Percentiles rank a stretch among this genome's conserved stretches.
These are phyloP conservation scores for Piper betle DNA, from an alignment of 164 flowering plant genomes.

Conservation along the genomic window DNA sequence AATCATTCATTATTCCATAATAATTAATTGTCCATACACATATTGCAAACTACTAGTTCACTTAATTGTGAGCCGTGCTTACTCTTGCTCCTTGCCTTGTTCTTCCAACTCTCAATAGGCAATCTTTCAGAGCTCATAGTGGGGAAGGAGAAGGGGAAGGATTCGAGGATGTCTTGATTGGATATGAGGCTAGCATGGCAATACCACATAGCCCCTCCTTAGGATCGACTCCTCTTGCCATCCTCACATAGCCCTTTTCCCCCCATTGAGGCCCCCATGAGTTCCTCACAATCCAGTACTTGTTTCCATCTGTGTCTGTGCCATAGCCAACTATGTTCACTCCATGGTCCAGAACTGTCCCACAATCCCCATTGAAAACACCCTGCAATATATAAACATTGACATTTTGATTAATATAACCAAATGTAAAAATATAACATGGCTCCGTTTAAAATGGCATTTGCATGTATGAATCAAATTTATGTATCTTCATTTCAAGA, in stretches of 20 bases:
- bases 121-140: no score
- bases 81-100: no score
- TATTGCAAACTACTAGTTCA: no score
- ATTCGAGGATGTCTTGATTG: constrained; percentile 39
- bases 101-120: no score
- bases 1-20: no score
- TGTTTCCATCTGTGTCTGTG: constrained; percentile 55
- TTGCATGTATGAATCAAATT: neutral
- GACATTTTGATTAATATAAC: no score
- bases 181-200: constrained; percentile 83
- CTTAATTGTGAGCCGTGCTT: no score
- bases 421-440: neutral
- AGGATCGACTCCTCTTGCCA: constrained; percentile 39
- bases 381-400: constrained; percentile 33
- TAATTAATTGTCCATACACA: no score
- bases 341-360: constrained; percentile 66
- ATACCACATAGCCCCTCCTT: constrained; percentile 70
- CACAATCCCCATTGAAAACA: constrained; percentile 55
- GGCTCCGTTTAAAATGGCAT: neutral
- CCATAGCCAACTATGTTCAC: constrained; percentile 85
- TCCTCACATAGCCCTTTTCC: constrained; percentile 75
- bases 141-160: constrained; percentile 10
- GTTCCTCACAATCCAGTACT: constrained; percentile 88
- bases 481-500: no score
- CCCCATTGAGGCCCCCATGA: constrained; percentile 96